Evolutionary conservation across 2,329 filamentous ascomycete genomes (phyloP), one percentile per base, ranked within the genome.

Genomic region (Botryotinia globosa): DNA sequence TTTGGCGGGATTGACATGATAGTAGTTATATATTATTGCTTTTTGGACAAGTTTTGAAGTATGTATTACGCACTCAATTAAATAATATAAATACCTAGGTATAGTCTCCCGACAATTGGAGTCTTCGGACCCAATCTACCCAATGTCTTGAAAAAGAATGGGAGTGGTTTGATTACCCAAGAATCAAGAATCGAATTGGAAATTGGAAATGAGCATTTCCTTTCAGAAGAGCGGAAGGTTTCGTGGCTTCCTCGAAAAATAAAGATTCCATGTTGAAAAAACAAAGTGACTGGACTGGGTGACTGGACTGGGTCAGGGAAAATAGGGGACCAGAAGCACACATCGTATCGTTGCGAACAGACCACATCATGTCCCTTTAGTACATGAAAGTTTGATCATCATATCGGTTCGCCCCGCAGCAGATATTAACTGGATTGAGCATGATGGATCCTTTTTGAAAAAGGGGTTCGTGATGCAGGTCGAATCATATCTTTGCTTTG

Each of bases 361-460:
- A 67, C 64, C 64, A 54, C 61, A 63, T 63, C 61, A 63, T 63
- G 37, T 63, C 61, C n/a, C 61, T 44, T 63, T 63, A 63, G 61
- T 39, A 63, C 22, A 22, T 22, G 37, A 44, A 64, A 20, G 61
- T 64, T 64, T 45, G 61, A 44, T 64, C 61, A 64, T 64, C 61
- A 56, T 67, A 25, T 67, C 64, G 64, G 64, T 67, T 67, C 64
- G 64, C 64, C 64, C 64, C 64, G 64, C 64, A 39, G 45, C n/a
- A 4, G 22, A 67, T 39, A 67, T 67, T 67, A 67, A 67, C 34
- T 67, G 20, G 32, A 66, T 66, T n/a, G 64, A 66, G 45, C 12
- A 66, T 67, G 25, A 67, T 67, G 64, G 64, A 67, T 67, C 64
- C 34, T 22, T 64, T 44, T 29, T 10, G 32, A 29, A 67, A 67